Base-by-base conservation (phyloP, 2,329 filamentous ascomycete genomes). In the Aspergillus neoniger region DNA sequence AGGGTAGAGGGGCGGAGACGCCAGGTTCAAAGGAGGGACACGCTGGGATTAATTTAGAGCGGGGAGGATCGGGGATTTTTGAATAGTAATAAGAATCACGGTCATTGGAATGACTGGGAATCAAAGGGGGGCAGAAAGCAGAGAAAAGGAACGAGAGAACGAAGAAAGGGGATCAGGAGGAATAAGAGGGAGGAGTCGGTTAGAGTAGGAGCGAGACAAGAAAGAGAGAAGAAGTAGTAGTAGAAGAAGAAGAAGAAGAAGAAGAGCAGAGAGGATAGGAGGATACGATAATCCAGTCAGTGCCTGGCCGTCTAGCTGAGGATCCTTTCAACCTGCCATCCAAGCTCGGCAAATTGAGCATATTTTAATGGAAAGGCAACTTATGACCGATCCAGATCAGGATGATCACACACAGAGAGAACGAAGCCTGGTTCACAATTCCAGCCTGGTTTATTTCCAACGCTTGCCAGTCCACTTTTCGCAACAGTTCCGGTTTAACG, bases 101-200 rank as follows among this genome's bases (percentile, higher is more conserved):
- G 32, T 36, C 32, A 12, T 12, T 36, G 32, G 4, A 36, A 14
- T 36, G 32, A 36, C 12, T 36, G 12, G 32, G 5, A 50, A 15
- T 28, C 15, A 32, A n/a, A 38, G 30, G 30, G 12, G 25, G 25
- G 7, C 10, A 14, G 17, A 58, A 59, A 54, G 52, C 30, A 49
- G 25, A 28, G 25, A 54, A 58, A 57, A 38, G 17, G 39, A 54
- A 19, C 10, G 39, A 44, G 47, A 30, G 19, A 63, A 66, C 52
- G 63, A 64, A 32, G 65, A 68, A 59, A 65, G 70, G 58, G 64
- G 69, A 61, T 63, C 69, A 68, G 41, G n/a, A 47, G 23, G 23
- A 55, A 68, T 61, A 39, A 50, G 19, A 41, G 38, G 57, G 38
- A 19, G 28, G 32, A 12, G 32, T 14, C 32, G 12, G 12, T 36